Percentiles rank a stretch among this genome's conserved stretches.
Evolutionary conservation across 805 yeast species (phyloP).

Genomic region (Teunomyces aglyptinius): DNA sequence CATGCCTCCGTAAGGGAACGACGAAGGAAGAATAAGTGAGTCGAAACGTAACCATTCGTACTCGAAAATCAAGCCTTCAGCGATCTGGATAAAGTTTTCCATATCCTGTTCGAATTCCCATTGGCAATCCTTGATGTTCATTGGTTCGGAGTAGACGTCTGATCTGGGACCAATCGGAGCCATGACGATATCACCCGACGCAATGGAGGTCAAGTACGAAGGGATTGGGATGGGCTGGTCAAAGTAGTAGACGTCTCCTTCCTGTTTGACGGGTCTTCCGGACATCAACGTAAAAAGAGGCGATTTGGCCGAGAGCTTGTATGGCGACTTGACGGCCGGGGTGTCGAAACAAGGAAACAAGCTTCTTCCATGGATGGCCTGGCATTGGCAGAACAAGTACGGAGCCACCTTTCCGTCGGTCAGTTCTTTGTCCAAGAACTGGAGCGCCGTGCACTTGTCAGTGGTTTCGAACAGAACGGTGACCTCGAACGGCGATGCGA

Average conservation of each 20-base stretch:
- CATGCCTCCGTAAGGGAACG: slow-evolving; percentile 41
- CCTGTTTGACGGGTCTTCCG: slow-evolving; percentile 23
- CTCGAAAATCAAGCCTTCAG: slow-evolving; percentile 31
- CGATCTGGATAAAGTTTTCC: slow-evolving; percentile 33
- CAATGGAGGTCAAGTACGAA: slow-evolving; percentile 32
- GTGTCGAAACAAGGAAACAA: slow-evolving; percentile 39
- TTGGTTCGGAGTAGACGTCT: slow-evolving; percentile 27
- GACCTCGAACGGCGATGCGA: slow-evolving; percentile 9
- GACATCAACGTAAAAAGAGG: slow-evolving; percentile 29
- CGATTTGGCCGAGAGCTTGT: slow-evolving; percentile 24
- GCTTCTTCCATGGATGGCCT: slow-evolving; percentile 36
- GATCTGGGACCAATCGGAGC: slow-evolving; percentile 37
- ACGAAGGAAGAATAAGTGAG: slow-evolving; percentile 31
- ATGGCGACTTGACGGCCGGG: slow-evolving; percentile 31
- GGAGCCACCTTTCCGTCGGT: slow-evolving; percentile 31
- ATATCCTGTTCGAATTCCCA: slow-evolving; percentile 37
- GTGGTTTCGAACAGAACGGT: slow-evolving; percentile 26
- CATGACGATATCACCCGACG: slow-evolving; percentile 29
- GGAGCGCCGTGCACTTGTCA: slow-evolving; percentile 31
- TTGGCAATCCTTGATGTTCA: slow-evolving; percentile 25
- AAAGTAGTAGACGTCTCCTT: slow-evolving; percentile 19
- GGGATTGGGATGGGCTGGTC: slow-evolving; percentile 37
- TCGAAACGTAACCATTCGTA: slow-evolving; percentile 36
- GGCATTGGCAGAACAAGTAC: slow-evolving; percentile 36
- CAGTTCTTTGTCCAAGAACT: slow-evolving; percentile 25